Base-by-base conservation (phyloP, 1,284 basidiomycete genomes). In the Marasmius fiardii region DNA sequence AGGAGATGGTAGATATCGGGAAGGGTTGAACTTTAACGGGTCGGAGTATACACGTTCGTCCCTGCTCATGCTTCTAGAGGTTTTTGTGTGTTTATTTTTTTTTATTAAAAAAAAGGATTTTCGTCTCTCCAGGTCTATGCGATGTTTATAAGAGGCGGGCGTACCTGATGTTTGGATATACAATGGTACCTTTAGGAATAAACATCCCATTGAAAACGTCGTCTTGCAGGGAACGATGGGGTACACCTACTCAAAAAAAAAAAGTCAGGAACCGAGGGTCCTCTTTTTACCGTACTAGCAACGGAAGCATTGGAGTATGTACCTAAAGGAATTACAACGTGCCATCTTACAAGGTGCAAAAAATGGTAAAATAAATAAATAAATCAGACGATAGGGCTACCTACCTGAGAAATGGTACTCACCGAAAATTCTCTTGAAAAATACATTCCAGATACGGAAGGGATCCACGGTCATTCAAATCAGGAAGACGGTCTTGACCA, bases 141-240 rank as follows among this genome's bases (percentile, higher is more conserved):
- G 45, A 51, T 54, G 23, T 53, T 54, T 8, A 51, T 24, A 24
- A 26, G 2, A 31, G 24, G 35, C 12, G n/a, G 26, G 45, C 52
- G 3, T 31, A 49, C 47, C 31, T 12, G 4, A 49, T 14, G 14
- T 49, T 49, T 10, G 47, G 48, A 34, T 58, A 43, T 20, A 65
- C 57, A 8, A 62, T 54, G 14, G 58, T 31, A 37, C 56, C 60
- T 48, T 60, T 57, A 1, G 62, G 62, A 10, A 65, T 60, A 21
- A 20, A 47, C 44, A 61, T 61, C 20, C 60, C 61, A n/a, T 54
- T 33, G 28, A 55, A 49, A 7, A 51, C 43, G 39, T 60, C 58
- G 10, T 60, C 60, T 28, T 49, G 37, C 16, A 21, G 34, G 7
- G 48, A 24, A 11, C 41, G 33, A 39, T 58, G 56, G 8, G 56